A percentile compares a stretch with the other conserved stretches of the same genome.
Conservation (phyloP, 2,329 filamentous ascomycete genomes). For the Fusarium xyrophilum region DNA sequence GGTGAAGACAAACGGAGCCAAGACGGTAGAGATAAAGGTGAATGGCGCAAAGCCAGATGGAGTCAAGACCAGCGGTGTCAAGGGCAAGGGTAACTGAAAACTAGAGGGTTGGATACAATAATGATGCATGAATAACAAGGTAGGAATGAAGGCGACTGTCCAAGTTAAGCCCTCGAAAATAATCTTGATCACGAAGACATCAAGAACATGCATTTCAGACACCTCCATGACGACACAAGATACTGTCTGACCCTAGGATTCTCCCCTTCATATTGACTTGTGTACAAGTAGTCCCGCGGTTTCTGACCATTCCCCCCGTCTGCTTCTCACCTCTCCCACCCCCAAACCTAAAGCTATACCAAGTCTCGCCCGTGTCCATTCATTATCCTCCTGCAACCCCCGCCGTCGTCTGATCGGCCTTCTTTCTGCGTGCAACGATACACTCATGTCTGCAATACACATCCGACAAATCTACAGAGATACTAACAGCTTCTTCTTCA, state of each 20-base stretch:
- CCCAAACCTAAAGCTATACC: neutral
- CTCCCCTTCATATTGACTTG: neutral
- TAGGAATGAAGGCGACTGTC: neutral
- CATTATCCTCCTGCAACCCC: neutral
- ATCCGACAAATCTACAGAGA: neutral
- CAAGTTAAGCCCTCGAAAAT: neutral
- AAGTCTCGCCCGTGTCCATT: neutral
- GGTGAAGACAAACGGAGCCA: neutral
- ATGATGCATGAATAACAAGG: neutral
- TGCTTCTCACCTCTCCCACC: neutral
- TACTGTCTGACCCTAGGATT: neutral
- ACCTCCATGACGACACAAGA: neutral
- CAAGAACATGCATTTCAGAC: neutral
- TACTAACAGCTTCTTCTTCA: neutral
- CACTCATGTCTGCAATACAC: accelerated
- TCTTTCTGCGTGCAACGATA: neutral
- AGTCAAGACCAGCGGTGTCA: neutral
- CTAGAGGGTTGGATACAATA: neutral
- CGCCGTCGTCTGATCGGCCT: neutral
- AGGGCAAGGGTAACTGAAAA: neutral
- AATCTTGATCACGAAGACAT: neutral
- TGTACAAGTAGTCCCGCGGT: neutral
- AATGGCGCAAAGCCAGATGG: neutral
- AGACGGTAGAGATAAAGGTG: neutral
- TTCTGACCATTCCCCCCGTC: neutral